These are phyloP conservation scores for Camelina laxa DNA, from an alignment of 345 rosid species.

Conservation along the genomic window DNA sequence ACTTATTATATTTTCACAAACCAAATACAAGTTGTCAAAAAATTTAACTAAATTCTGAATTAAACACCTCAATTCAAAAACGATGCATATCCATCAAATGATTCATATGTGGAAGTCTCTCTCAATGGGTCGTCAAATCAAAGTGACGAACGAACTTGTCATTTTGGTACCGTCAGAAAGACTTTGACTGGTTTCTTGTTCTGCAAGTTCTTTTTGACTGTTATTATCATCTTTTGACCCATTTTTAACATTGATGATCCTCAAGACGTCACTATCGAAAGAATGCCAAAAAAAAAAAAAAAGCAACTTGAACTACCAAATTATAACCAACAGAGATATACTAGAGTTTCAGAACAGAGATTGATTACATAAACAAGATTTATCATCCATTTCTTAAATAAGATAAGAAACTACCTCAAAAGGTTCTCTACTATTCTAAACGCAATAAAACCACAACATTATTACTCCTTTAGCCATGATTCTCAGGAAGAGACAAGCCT, in stretches of 20 bases:
- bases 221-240: constrained; percentile 15
- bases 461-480: background rate
- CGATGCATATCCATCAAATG: background rate
- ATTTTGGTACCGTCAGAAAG: background rate
- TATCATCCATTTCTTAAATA: background rate
- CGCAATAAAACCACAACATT: background rate
- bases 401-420: background rate
- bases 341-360: constrained; percentile 8
- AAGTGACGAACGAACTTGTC: background rate
- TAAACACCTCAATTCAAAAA: no score
- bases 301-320: background rate
- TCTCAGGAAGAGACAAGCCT: constrained; percentile 11
- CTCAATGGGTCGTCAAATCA: background rate
- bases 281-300: background rate
- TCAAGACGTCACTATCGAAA: background rate
- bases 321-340: background rate
- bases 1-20: no score
- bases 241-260: background rate
- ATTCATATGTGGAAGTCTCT: constrained; percentile 5
- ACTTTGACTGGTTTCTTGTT: constrained; percentile 31
- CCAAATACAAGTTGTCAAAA: no score
- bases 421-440: background rate
- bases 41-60: no score
- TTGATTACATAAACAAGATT: background rate
- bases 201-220: constrained; percentile 17